Base-by-base conservation (phyloP, 768 basidiomycete genomes). In the Hygrocybe punicea region DNA sequence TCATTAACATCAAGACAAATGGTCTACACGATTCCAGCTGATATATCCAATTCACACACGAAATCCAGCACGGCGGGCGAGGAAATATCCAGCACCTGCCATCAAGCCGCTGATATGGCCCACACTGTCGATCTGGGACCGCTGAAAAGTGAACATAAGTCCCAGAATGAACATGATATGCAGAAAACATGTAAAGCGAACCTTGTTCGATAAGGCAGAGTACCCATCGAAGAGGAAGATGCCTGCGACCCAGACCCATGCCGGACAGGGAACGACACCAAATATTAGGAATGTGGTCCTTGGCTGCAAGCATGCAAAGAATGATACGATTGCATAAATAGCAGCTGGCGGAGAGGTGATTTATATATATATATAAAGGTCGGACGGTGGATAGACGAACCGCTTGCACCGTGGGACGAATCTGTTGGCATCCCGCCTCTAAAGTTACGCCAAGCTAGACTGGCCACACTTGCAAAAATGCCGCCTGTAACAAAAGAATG, bases 231-330 rank as follows among this genome's bases (percentile, higher is more conserved):
- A 86, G 10, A 76, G 67, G 63, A 89, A 84, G 45, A 93, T 69
- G 5, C 86, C 90, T 0, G 81, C 70, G 0, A 91, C 86, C 48
- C 81, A 81, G 2, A 80, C 76, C 88, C 89, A 93, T 0, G 90
- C 90, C 0, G 91, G 90, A 56, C 89, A 75, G 23, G 91, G 91
- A 23, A 92, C 72, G 62, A 92, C 81, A 34, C 84, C 87, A 69
- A 89, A 93, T 42, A 93, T 69, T 7, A 79, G 72, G 67, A 93
- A 88, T 1, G 75, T 84, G 63, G 83, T 75, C 14, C 63, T 81
- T 4, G 92, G 91, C 13, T 82, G 83, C 1, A 81, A 71, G 67
- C 85, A 88, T 5, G 89, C 89, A 50, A 89, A 83, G 67, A 86
- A 81, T 4, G 89, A 81, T n/a, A 88, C 70, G 24, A 83, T 71